These are phyloP conservation scores for Malus sieversii DNA, from an alignment of 306 rosid genomes.

Conservation along the genomic window DNA sequence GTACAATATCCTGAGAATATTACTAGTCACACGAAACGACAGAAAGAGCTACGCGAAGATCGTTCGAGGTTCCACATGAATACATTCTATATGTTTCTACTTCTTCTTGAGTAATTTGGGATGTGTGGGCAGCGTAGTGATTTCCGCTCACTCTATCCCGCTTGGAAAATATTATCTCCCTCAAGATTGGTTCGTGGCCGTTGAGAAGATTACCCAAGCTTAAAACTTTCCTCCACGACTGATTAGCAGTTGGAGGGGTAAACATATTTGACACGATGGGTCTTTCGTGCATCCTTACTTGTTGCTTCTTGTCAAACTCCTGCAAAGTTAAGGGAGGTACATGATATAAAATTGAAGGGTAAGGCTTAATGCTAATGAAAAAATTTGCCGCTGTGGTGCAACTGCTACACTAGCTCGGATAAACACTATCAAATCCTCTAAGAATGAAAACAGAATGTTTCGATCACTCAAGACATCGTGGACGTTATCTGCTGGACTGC, in stretches of 20 bases:
- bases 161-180: slow-evolving; percentile 74
- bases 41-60: slow-evolving; percentile 82
- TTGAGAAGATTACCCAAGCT: slow-evolving; percentile 99
- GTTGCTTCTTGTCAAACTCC: slow-evolving; percentile 65
- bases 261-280: slow-evolving; percentile 66
- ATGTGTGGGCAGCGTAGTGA: slow-evolving; percentile 61
- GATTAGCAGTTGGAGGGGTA: slow-evolving; percentile 77
- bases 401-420: neutral
- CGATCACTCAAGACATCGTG: neutral
- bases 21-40: slow-evolving; percentile 81
- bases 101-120: slow-evolving; percentile 44
- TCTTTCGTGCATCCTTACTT: slow-evolving; percentile 56
- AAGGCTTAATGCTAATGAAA: neutral
- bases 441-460: neutral
- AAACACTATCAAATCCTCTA: neutral
- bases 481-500: neutral
- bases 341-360: neutral
- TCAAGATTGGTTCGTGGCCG: slow-evolving; percentile 82
- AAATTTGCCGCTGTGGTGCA: neutral
- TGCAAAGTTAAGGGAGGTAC: slow-evolving; percentile 17
- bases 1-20: neutral
- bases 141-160: slow-evolving; percentile 59
- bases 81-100: slow-evolving; percentile 85
- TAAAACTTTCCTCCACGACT: slow-evolving; percentile 87
- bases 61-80: slow-evolving; percentile 78